Conservation (phyloP, 2,329 filamentous ascomycete genomes). For the Trichoderma afroharzianum region DNA sequence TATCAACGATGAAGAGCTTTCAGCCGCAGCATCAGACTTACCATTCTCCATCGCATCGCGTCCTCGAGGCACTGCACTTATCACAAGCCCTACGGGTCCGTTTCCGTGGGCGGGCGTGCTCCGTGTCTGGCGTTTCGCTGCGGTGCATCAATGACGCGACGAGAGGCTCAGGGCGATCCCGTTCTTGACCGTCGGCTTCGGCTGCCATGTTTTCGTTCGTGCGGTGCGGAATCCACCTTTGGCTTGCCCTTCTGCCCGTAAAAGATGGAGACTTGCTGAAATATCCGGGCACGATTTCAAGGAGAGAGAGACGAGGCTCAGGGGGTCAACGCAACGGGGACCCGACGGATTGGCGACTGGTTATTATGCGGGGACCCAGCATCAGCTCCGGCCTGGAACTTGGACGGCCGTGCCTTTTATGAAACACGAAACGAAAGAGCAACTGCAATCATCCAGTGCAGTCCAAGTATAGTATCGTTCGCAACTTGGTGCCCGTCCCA, state of each 20-base stretch:
- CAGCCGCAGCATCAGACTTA: slow-evolving; percentile 26
- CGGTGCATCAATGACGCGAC: neutral
- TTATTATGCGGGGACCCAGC: neutral
- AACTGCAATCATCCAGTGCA: neutral
- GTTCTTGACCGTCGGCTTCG: slow-evolving; percentile 15
- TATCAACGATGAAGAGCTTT: neutral
- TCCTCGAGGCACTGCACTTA: slow-evolving; percentile 38
- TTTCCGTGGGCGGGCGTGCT: slow-evolving; percentile 28
- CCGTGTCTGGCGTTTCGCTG: slow-evolving; percentile 10
- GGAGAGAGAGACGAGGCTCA: neutral
- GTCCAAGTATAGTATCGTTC: neutral
- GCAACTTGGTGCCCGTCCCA: neutral
- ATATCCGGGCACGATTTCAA: slow-evolving; percentile 2
- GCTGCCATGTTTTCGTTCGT: slow-evolving; percentile 1
- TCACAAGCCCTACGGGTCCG: slow-evolving; percentile 31
- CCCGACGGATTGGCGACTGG: slow-evolving; percentile 13
- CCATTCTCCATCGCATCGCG: slow-evolving; percentile 43
- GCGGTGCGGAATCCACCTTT: neutral
- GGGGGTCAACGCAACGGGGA: neutral
- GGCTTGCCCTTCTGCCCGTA: neutral
- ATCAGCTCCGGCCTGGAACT: neutral
- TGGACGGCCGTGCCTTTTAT: neutral
- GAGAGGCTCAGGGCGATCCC: neutral
- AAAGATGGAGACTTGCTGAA: slow-evolving; percentile 3
- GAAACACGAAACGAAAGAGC: neutral